Conservation (phyloP, 2,329 filamentous ascomycete species). For the Coleophoma crateriformis region DNA sequence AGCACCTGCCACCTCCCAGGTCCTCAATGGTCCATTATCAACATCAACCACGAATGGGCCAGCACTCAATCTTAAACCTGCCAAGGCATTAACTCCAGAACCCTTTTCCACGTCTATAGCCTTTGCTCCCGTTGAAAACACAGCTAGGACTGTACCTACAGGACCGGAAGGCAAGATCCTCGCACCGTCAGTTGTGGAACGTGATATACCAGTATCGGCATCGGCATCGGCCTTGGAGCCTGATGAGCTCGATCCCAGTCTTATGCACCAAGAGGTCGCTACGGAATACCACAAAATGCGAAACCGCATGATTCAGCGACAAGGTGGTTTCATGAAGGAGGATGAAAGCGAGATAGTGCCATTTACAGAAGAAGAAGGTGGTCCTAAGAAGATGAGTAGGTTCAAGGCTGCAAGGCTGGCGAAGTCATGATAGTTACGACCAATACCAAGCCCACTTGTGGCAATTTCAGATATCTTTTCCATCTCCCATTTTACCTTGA, state of each 20-base stretch:
- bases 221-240: constrained; percentile 35
- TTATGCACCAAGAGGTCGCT: constrained; percentile 72
- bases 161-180: constrained; percentile 43
- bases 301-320: constrained; percentile 74
- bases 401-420: constrained; percentile 68
- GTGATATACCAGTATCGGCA: constrained; percentile 27
- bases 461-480: too few species aligned
- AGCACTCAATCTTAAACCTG: constrained; percentile 11
- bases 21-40: constrained; percentile 14
- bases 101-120: constrained; percentile 19
- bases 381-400: constrained; percentile 59
- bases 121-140: constrained; percentile 15
- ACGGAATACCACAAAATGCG: constrained; percentile 78
- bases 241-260: constrained; percentile 65
- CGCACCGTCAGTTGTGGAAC: constrained; percentile 54
- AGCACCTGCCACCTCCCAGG: constrained; percentile 3
- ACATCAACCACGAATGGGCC: constrained; percentile 8
- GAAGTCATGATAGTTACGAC: constrained; percentile 32
- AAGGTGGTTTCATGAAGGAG: constrained; percentile 75
- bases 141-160: constrained; percentile 18
- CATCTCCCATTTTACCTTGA: neutral
- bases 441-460: too few species aligned
- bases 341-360: constrained; percentile 59
- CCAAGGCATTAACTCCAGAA: constrained; percentile 14
- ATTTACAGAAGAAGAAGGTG: constrained; percentile 59